A percentile compares a stretch with the other conserved stretches of the same genome.
Evolutionary conservation across 139 green algal species (phyloP).

Genomic region (Yamagishiella unicocca): DNA sequence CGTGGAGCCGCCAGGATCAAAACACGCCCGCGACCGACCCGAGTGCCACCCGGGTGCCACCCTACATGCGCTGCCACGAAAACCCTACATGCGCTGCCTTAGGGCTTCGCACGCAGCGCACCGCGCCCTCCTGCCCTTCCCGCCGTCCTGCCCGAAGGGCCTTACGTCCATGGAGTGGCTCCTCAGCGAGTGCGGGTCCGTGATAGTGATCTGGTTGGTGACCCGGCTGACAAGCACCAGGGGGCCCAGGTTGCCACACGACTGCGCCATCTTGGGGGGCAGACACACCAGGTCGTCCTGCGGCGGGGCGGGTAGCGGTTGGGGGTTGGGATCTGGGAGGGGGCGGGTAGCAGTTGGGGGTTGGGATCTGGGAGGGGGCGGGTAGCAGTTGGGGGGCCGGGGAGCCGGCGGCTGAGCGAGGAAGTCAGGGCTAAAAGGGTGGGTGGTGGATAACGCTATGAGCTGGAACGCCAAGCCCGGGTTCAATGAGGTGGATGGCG

Average conservation of each 20-base stretch:
- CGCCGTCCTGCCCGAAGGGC: neutral
- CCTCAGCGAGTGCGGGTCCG: constrained; percentile 89
- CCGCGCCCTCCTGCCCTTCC: neutral
- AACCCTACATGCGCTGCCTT: no score
- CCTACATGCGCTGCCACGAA: no score
- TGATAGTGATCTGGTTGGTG: constrained; percentile 88
- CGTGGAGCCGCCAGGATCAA: no score
- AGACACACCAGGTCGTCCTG: constrained; percentile 97
- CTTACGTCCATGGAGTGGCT: constrained; percentile 75
- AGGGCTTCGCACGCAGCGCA: neutral
- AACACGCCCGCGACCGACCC: no score
- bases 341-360: neutral
- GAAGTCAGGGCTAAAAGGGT: no score
- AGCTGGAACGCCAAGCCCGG: no score
- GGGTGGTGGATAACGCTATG: no score
- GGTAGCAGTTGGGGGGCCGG: neutral
- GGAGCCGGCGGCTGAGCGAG: no score
- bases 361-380: constrained; percentile 48
- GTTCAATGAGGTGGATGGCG: no score
- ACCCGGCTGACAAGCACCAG: constrained; percentile 92
- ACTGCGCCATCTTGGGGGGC: constrained; percentile 78
- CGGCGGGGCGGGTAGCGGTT: neutral
- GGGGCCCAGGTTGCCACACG: constrained; percentile 86
- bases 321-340: constrained; percentile 48
- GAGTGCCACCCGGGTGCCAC: no score